Base-by-base conservation (phyloP, 495 filamentous ascomycete genomes). In the Lophium mytilinum region DNA sequence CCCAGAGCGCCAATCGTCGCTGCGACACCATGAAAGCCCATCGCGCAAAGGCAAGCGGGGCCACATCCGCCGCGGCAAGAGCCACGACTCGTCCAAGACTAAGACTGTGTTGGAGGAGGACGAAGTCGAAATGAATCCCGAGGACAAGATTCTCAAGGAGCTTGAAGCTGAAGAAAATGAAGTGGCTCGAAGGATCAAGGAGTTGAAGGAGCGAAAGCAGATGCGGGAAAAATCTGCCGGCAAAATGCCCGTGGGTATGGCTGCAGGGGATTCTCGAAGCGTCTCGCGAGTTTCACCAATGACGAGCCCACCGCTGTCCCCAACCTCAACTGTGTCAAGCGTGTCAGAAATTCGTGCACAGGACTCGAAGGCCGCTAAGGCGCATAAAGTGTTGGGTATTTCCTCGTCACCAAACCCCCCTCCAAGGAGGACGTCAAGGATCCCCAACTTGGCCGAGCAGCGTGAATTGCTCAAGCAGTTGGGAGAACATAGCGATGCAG, bases 321-420 rank as follows among this genome's bases (percentile, higher is more conserved):
- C 57, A 61, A 61, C 62, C 55, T 65, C 58, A 52, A 63, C 53
- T 55, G 57, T 67, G 51, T 64, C 66, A 62, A 66, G 55, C 63
- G 17, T 51, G 58, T 62, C 59, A 15, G 58, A 66, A 60, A 62
- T 43, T 37, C 55, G 63, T 52, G 45, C 48, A 18, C 63, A 61
- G 21, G 61, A 71, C 50, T 58, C 67, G 10, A 30, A 30, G 6
- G 43, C 61, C 11, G 56, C 60, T 1, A 71, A 69, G 51, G 67
- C 69, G 46, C 69, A 71, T 53, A 69, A 65, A 42, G 48, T 71
- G 17, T 58, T 71, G 10, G 69, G 69, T 10, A 62, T 71, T 36
- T 40, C 52, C 7, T 53, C 61, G 56, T 30, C 14, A 14, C 49
- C 63, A 18, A 55, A 56, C 18, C 43, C 55, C 49, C 56, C 50